Evolutionary conservation across 495 filamentous ascomycete genomes (phyloP).

Genomic region (Lophium mytilinum): DNA sequence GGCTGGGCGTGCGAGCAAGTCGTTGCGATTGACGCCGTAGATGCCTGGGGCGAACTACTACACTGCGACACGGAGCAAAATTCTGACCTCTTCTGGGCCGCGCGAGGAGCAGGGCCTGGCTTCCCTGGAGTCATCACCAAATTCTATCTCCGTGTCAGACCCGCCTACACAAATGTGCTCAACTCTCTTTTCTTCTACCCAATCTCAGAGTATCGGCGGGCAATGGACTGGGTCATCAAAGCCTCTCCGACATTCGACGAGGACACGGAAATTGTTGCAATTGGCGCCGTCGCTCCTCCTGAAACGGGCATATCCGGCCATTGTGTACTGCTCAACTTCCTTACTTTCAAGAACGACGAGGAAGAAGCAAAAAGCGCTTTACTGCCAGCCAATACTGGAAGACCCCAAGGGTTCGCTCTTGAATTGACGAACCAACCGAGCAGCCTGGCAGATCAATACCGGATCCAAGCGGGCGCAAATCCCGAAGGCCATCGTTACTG

Average conservation of each 20-base stretch:
- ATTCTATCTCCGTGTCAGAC: constrained; percentile 35
- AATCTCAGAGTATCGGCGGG: constrained; percentile 33
- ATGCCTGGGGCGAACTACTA: constrained; percentile 35
- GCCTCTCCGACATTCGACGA: constrained; percentile 34
- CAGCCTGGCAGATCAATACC: constrained; percentile 37
- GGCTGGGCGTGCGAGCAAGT: constrained; percentile 49
- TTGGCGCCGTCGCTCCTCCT: constrained; percentile 31
- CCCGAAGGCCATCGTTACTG: constrained; percentile 40
- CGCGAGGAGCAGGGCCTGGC: constrained; percentile 44
- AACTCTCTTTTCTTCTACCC: constrained; percentile 42
- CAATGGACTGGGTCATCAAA: constrained; percentile 39
- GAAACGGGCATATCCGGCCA: constrained; percentile 34
- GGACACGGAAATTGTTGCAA: constrained; percentile 38
- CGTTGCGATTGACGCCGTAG: constrained; percentile 42
- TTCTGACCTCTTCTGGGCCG: constrained; percentile 43
- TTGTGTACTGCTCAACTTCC: too few relatives aligned
- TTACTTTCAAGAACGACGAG: constrained; percentile 35
- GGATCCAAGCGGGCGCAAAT: constrained; percentile 34
- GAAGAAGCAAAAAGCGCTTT: constrained; percentile 33
- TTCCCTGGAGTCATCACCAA: constrained; percentile 44
- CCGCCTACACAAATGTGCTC: constrained; percentile 20
- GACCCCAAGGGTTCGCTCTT: constrained; percentile 28
- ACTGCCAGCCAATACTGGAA: constrained; percentile 28
- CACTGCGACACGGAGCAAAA: constrained; percentile 38
- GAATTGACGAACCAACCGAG: constrained; percentile 35